Evolutionary conservation across 1,284 basidiomycete species (phyloP), one percentile per base, ranked within the genome.

Genomic region (Moniliophthora roreri): DNA sequence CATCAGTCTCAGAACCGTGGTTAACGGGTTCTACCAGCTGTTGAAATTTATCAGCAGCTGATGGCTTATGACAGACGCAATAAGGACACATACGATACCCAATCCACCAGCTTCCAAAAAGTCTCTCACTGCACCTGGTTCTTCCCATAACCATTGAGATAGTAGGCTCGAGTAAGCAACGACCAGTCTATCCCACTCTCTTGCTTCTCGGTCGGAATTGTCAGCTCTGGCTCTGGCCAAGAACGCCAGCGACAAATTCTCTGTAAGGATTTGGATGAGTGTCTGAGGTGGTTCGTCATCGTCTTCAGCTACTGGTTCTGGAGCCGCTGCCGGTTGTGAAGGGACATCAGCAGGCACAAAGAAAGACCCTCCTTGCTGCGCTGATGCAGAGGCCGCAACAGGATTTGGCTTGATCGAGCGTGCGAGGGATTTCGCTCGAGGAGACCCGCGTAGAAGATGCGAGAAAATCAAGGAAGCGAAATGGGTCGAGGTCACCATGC

Each of bases 101-200:
- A 99, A 71, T 48, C 95, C 95, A 11, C 94, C 91, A 9, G 92
- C 90, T 64, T 91, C 88, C 54, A 99, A 74, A 66, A 98, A 95
- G 67, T 94, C 95, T 52, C 86, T 80, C 42, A 98, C 93, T 0
- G 90, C 88, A 50, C 79, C 80, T 0, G 94, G 87, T 59, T 95
- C 94, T 62, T 98, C 95, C 94, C 95, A 98, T n/a, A 98, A 76
- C 96, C 96, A 99, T 50, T 93, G 90, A 15, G 84, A 80, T 18
- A 99, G 76, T 44, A 97, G 70, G 37, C 85, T 82, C 39, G 98
- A 76, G 67, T 98, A 96, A 1, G 87, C 91, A 4, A 93, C 85
- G 64, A 95, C 87, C 54, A 98, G 76, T 55, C 93, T 79, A 58
- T 94, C 93, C 94, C 95, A 98, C 61, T 95, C 93, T 51, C 84